Evolutionary conservation across 768 basidiomycete species (phyloP).

Genomic region (Mycena galericulata): DNA sequence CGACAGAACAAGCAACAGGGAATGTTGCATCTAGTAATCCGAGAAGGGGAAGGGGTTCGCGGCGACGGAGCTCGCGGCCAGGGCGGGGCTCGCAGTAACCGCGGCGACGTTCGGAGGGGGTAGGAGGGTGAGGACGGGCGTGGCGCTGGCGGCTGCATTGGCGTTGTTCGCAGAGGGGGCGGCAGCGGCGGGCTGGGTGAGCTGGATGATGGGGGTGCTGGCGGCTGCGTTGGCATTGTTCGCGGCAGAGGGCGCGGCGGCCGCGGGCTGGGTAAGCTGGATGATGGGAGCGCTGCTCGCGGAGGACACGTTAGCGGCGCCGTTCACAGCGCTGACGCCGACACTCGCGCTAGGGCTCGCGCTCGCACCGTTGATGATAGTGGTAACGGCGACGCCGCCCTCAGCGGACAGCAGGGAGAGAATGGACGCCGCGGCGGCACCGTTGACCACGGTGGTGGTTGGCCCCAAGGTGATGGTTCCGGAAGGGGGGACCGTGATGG

Average conservation of each 20-base stretch:
- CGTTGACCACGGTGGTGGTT: slow-evolving; percentile 57
- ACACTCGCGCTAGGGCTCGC: background rate
- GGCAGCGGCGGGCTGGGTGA: background rate
- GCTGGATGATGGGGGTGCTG: slow-evolving; percentile 17
- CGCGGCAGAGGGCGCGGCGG: too few relatives aligned
- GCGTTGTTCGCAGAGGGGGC: slow-evolving; percentile 3
- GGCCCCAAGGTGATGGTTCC: slow-evolving; percentile 44
- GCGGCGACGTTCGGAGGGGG: background rate
- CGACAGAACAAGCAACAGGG: too few relatives aligned
- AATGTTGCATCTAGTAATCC: slow-evolving; percentile 6
- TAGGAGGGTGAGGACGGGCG: slow-evolving; percentile 10
- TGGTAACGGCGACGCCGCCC: slow-evolving; percentile 9
- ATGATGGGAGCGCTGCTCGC: background rate
- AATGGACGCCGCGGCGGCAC: slow-evolving; percentile 49
- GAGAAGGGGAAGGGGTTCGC: slow-evolving; percentile 28
- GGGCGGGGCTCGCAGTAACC: background rate
- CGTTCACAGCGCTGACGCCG: background rate
- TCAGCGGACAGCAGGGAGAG: slow-evolving; percentile 15
- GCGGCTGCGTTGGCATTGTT: background rate
- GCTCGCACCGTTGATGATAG: slow-evolving; percentile 5
- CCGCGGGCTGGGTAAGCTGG: too few relatives aligned
- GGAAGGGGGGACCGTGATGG: slow-evolving; percentile 34
- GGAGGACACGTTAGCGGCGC: too few relatives aligned
- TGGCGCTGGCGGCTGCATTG: background rate
- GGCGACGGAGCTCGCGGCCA: background rate